These are phyloP conservation scores for Raphanus sativus DNA, from an alignment of 345 rosid species.

Conservation along the genomic window DNA sequence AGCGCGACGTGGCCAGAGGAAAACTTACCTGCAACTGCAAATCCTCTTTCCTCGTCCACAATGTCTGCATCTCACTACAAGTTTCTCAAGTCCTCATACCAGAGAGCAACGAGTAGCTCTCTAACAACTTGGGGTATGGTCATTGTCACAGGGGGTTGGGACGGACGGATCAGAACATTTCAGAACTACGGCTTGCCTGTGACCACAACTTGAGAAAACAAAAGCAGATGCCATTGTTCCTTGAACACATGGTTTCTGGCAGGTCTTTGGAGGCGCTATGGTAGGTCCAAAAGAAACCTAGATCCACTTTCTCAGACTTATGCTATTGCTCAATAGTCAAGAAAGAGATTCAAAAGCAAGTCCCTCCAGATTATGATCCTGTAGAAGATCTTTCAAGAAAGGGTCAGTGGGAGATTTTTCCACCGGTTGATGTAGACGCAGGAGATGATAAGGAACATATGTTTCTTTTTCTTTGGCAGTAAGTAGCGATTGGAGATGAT, in stretches of 20 bases:
- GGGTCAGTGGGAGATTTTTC: slow-evolving; percentile 29
- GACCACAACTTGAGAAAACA: slow-evolving; percentile 23
- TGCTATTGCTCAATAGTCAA: not conserved
- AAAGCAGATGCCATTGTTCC: slow-evolving; percentile 32
- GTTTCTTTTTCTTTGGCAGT: slow-evolving; percentile 23
- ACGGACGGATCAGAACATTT: slow-evolving; percentile 86
- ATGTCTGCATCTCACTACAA: slow-evolving; percentile 65
- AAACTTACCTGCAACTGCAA: slow-evolving; percentile 47
- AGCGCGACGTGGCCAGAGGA: slow-evolving; percentile 77
- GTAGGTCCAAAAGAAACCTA: slow-evolving; percentile 21
- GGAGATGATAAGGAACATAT: slow-evolving; percentile 28
- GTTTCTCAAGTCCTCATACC: slow-evolving; percentile 73
- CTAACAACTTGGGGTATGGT: slow-evolving; percentile 90
- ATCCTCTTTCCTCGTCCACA: slow-evolving; percentile 35
- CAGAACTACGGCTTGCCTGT: slow-evolving; percentile 89
- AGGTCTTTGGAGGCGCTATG: slow-evolving; percentile 14
- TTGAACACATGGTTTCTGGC: slow-evolving; percentile 30
- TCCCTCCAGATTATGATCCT: slow-evolving; percentile 18
- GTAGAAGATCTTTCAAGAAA: slow-evolving; percentile 22
- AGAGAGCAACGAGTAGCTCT: slow-evolving; percentile 57
- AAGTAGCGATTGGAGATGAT: slow-evolving; percentile 36
- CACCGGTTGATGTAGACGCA: slow-evolving; percentile 32
- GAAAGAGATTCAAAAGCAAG: not conserved
- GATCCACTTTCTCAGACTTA: not conserved
- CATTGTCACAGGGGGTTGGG: slow-evolving; percentile 88